Evolutionary conservation across 2,329 filamentous ascomycete species (phyloP), one percentile per base, ranked within the genome.

Genomic region (Alternaria dauci): DNA sequence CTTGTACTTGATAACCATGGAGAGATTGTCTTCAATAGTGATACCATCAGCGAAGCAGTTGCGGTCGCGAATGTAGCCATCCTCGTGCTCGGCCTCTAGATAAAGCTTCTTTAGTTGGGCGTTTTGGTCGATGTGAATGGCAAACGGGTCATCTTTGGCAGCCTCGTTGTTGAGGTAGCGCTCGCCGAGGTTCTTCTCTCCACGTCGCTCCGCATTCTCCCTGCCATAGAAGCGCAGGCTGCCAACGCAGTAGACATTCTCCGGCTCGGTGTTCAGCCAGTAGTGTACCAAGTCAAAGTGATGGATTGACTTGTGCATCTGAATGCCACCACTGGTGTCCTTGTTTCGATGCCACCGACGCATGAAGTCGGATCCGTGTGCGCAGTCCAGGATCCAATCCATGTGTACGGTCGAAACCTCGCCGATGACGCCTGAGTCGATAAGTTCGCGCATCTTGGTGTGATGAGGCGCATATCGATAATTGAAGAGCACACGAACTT

Each of bases 401-500:
- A 89, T 87, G 68, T 88, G 86, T 26, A 88, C 83, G 16, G 66
- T 85, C 4, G 83, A 84, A 2, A 88, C 83, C 12, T 78, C 78
- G 1, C 87, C 87, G 58, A 89, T 87, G 0, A 83, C 84, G 0
- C 85, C 85, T 0, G 83, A 81, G 2, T 76, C 80, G 5, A 89
- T 64, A 1, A 89, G 66, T 71, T 87, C 83, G 59, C 81, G 83
- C 3, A 88, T 80, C 62, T 85, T 86, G 11, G 86, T 89, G 72
- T 89, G 87, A 73, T 88, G 87, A 20, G 87, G 87, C 30, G 86
- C 86, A 67, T 88, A 89, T 30, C 87, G 84, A 75, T 89, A 89
- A 76, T 89, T 89, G 80, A 89, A 89, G 0, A 84, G 85, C 0
- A 88, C 86, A 16, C 87, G 82, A 3, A 88, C 80, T 36, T 81